Conservation (phyloP, 139 green algal species). For the Desmodesmus armatus region DNA sequence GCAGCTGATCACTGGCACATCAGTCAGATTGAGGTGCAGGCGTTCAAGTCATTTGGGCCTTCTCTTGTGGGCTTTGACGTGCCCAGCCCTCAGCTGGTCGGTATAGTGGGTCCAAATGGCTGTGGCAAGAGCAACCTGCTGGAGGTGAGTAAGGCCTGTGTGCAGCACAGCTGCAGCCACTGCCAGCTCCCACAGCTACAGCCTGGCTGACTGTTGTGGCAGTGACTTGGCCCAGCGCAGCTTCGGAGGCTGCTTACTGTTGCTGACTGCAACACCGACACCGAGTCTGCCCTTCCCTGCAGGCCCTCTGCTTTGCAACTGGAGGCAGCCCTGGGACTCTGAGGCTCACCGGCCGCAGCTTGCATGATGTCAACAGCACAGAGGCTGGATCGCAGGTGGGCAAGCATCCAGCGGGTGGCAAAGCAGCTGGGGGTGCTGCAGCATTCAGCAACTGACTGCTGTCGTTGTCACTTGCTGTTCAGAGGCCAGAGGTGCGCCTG, state of each 20-base stretch:
- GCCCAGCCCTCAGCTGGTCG: constrained; percentile 14
- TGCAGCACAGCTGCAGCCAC: constrained; percentile 19
- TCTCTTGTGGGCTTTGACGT: not conserved
- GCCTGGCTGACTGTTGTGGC: too few species aligned
- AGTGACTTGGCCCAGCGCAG: too few species aligned
- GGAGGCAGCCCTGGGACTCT: not conserved
- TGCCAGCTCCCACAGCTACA: too few species aligned
- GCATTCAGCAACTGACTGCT: too few species aligned
- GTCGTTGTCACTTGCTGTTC: too few species aligned
- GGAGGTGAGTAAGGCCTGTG: constrained; percentile 54
- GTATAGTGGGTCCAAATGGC: constrained; percentile 59
- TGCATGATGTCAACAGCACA: constrained; percentile 31
- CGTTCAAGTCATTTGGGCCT: constrained; percentile 37
- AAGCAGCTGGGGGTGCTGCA: too few species aligned
- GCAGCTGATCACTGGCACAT: constrained; percentile 17
- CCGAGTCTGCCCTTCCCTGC: too few species aligned
- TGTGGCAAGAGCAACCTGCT: constrained; percentile 69
- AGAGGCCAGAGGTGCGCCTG: too few species aligned
- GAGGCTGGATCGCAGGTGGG: constrained; percentile 22
- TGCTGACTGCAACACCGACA: too few species aligned
- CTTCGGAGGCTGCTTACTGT: too few species aligned
- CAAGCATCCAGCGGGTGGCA: too few species aligned
- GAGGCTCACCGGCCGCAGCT: not conserved
- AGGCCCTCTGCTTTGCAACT: not conserved
- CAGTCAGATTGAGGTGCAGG: not conserved